Evolutionary conservation across 2,329 filamentous ascomycete genomes (phyloP).

Genomic region (Talaromyces atroroseus): DNA sequence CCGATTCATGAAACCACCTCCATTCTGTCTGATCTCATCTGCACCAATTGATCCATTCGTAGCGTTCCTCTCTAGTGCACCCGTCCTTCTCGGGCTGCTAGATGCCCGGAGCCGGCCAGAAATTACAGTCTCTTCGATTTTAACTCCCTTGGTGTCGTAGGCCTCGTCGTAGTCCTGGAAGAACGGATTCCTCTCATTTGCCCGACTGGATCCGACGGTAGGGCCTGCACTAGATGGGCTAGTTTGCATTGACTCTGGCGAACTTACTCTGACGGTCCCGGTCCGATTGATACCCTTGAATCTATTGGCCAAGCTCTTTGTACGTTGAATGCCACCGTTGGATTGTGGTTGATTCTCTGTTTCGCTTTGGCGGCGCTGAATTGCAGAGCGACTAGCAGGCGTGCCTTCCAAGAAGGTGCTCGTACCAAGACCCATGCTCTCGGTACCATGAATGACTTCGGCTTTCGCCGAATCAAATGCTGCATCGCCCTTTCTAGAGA

Average conservation of each 20-base stretch:
- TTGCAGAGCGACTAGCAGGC: slow-evolving; percentile 73
- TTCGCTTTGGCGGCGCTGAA: slow-evolving; percentile 69
- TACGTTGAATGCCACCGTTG: slow-evolving; percentile 65
- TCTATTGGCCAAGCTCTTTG: slow-evolving; percentile 91
- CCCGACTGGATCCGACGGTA: slow-evolving; percentile 28
- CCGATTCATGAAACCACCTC: slow-evolving; percentile 65
- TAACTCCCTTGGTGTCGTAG: slow-evolving; percentile 59
- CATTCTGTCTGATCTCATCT: slow-evolving; percentile 40
- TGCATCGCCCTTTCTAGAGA: slow-evolving; percentile 33
- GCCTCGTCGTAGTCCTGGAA: slow-evolving; percentile 71
- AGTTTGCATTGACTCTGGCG: slow-evolving; percentile 45
- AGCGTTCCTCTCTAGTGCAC: slow-evolving; percentile 56
- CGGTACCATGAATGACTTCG: slow-evolving; percentile 75
- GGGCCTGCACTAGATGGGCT: slow-evolving; percentile 25
- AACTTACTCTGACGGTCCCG: slow-evolving; percentile 53
- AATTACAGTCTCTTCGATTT: slow-evolving; percentile 47
- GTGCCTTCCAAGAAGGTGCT: slow-evolving; percentile 95
- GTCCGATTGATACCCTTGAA: slow-evolving; percentile 75
- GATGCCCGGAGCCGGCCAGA: slow-evolving; percentile 43
- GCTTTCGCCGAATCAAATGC: slow-evolving; percentile 64
- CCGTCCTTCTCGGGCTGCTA: slow-evolving; percentile 53
- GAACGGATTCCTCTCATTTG: slow-evolving; percentile 66
- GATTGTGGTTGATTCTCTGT: slow-evolving; percentile 46
- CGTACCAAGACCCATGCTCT: slow-evolving; percentile 78
- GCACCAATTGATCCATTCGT: slow-evolving; percentile 47